Base-by-base conservation (phyloP, 495 filamentous ascomycete species). In the Aspergillus steynii region DNA sequence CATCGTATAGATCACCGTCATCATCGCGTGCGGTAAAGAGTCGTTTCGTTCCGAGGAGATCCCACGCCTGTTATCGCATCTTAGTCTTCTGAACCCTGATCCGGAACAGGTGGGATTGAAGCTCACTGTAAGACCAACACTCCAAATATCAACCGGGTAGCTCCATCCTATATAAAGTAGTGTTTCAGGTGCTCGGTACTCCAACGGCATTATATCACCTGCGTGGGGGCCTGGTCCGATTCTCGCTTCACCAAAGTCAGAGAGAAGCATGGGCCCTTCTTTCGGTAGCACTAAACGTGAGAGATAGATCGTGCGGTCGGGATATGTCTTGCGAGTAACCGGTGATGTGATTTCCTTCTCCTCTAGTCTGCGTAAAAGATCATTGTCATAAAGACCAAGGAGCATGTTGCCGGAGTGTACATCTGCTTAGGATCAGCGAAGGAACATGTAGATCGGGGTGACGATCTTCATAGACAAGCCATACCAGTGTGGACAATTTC, bases 101-200 rank as follows among this genome's bases (percentile, higher is more conserved):
- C 42, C 20, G 37, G 26, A 76, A 64, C 76, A 75, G 61, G 32
- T 53, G 20, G 56, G 46, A 29, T 51, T 29, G 55, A 31, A 51
- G 62, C 63, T 3, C 66, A 84, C 80, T 73, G 80, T 72, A 46
- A 79, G 73, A 6, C 77, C 80, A 37, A 77, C 70, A 59, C 74
- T 78, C 81, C 81, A 82, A 31, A 83, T 78, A 65, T 83, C 81
- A 51, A 82, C 70, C 2, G 68, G 56, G 60, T 76, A 77, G 50
- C 66, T 65, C 82, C 80, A 83, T 15, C 68, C 69, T 51, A 77
- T 65, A 64, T 74, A 63, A 55, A 67, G 59, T 9, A 57, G 31
- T 55, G 56, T 69, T 66, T 82, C 77, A 28, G 78, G 79, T 5
- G 77, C 74, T 45, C 73, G 62, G 63, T 80, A 80, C 50, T 74